Conservation (phyloP, 208 protist genomes). For the Phytomonas francai region DNA sequence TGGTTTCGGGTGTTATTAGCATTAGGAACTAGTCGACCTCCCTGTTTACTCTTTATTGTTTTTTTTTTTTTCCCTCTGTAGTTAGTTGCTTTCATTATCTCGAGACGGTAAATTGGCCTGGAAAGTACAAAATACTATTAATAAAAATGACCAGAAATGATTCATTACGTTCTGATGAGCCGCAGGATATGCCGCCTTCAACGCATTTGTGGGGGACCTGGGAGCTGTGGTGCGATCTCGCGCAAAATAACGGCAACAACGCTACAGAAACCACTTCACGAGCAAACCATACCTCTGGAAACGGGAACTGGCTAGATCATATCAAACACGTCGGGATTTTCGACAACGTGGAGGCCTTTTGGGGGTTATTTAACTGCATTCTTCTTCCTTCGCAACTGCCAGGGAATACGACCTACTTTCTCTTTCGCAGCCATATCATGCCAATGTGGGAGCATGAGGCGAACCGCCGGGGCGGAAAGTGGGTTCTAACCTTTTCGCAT, state of each 20-base stretch:
- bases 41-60: not conserved
- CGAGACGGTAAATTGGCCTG: not conserved
- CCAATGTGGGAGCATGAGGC: conserved; percentile 91
- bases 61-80: not conserved
- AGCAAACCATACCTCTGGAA: conserved; percentile 11
- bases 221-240: conserved; percentile 84
- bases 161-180: not conserved
- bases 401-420: conserved; percentile 67
- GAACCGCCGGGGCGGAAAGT: conserved; percentile 81
- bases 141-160: conserved; percentile 2
- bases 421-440: conserved; percentile 84
- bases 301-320: conserved; percentile 67
- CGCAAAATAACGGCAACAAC: conserved; percentile 9
- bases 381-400: conserved; percentile 70
- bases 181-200: not conserved
- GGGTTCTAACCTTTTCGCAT: conserved; percentile 59
- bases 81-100: not conserved
- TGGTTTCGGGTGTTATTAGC: not conserved
- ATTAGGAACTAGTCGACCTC: not conserved
- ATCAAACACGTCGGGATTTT: conserved; percentile 79
- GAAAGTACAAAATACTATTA: not conserved
- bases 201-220: conserved; percentile 77
- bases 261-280: not conserved
- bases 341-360: conserved; percentile 85
- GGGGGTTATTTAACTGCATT: conserved; percentile 68